Percentiles rank a stretch among this genome's conserved stretches.
Evolutionary conservation across 2,329 filamentous ascomycete species (phyloP).

Genomic region (Colletotrichum sp.): DNA sequence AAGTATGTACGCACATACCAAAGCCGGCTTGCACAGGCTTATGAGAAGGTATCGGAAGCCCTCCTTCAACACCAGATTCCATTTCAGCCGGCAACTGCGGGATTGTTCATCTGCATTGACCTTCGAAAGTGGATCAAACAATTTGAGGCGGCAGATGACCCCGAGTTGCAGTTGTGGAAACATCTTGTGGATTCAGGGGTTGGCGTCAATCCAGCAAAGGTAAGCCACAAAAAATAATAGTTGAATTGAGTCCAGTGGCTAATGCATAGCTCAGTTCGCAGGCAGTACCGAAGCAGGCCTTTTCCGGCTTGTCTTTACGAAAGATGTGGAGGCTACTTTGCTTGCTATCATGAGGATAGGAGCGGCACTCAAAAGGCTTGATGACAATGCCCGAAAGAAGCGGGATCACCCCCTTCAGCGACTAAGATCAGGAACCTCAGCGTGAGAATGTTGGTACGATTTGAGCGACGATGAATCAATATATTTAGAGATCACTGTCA

Average conservation of each 20-base stretch:
- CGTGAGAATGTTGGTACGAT: accelerated
- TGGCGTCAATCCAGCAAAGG: background rate
- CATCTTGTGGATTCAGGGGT: background rate
- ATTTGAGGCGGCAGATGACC: background rate
- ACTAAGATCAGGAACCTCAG: background rate
- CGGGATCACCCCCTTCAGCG: background rate
- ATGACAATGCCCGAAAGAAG: accelerated
- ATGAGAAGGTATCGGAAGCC: background rate
- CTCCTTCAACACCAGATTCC: background rate
- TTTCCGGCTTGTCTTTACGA: background rate
- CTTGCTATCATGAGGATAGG: background rate
- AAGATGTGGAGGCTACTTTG: background rate
- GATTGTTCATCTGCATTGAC: background rate
- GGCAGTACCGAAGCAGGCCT: background rate
- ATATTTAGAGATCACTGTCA: no score
- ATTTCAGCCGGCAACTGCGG: background rate
- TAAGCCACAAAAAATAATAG: accelerated
- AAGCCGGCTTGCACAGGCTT: background rate
- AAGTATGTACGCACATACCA: background rate
- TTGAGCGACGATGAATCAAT: background rate
- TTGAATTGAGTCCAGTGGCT: background rate
- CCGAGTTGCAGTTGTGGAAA: background rate
- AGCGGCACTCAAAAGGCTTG: background rate
- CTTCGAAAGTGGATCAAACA: background rate
- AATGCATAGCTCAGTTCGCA: background rate